Base-by-base conservation (phyloP, 2,329 filamentous ascomycete species). In the Sporothrix schenckii region DNA sequence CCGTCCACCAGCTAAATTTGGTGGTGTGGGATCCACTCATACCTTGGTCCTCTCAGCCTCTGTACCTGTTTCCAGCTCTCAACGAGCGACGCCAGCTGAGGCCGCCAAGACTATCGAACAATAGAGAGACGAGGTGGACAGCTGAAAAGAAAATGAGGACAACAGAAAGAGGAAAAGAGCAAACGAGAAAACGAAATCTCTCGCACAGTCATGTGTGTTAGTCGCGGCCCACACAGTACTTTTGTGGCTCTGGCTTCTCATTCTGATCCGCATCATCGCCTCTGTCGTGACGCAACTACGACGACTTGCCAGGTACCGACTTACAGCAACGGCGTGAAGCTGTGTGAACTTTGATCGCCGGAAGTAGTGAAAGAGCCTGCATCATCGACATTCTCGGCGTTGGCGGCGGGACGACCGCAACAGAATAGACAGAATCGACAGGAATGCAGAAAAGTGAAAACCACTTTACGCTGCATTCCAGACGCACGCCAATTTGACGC, bases 381-480 rank as follows among this genome's bases (percentile, higher is more conserved):
- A 54, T 63, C 24, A 41, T 14, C 11, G 41, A 44, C 34, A 58
- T 69, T 69, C 68, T 53, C 56, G 56, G 68, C 56, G 16, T 41
- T 13, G 67, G 54, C 44, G 54, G 24, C 7, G 7, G 66, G 7
- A 13, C 14, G 19, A 7, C 41, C 11, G 41, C 3, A 4, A 16
- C 41, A 44, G 11, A 44, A 9, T 1, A 34, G 19, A 6, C 6
- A 63, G 58, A 44, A 9, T 1, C 7, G 19, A 6, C 6, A 63
- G 58, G 58, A 63, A 63, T 63, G 58, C 47, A 44, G 14, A 6
- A 34, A 52, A 7, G 16, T 30, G 16, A 66, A 68, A 56, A 53
- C 50, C 66, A 58, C 66, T 68, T 66, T 66, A 66, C 27, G 10
- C 53, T 58, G 52, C 66, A 68, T 68, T 68, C 66, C 66, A 68